phyloP scores from a whole-genome alignment of 805 yeast species.

The Cyberlindnera mrakii region DNA sequence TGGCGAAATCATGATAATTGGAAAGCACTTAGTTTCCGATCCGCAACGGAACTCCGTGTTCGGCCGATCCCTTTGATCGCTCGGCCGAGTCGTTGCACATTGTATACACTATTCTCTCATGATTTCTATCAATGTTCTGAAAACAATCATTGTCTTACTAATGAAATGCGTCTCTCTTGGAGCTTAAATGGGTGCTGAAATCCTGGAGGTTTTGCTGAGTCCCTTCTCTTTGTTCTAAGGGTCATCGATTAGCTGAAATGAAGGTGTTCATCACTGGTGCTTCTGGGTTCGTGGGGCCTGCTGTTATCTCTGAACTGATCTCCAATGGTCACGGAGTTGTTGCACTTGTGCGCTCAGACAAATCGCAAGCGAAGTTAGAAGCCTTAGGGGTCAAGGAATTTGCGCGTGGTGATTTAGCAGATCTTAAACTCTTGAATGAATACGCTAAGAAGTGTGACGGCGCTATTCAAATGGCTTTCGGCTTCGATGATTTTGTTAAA shows the following conservation, averaged over 20 bases:
- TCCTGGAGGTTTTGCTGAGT: too few relatives aligned
- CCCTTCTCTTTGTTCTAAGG: neutral
- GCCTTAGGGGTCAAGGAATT: slow-evolving; percentile 21
- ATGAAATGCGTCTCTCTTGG: too few relatives aligned
- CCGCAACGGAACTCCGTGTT: too few relatives aligned
- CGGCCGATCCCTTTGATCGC: too few relatives aligned
- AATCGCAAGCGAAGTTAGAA: slow-evolving; percentile 23
- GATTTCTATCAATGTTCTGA: too few relatives aligned
- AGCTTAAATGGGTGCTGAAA: too few relatives aligned
- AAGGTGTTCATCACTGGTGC: slow-evolving; percentile 33
- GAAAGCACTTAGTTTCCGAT: too few relatives aligned
- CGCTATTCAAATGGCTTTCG: slow-evolving; percentile 31
- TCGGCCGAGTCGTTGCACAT: too few relatives aligned
- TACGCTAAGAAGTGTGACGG: slow-evolving; percentile 29
- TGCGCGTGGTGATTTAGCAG: slow-evolving; percentile 26
- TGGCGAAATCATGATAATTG: slow-evolving; percentile 11
- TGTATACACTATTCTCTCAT: too few relatives aligned
- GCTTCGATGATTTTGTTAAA: slow-evolving; percentile 18
- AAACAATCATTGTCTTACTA: too few relatives aligned
- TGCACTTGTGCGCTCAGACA: slow-evolving; percentile 29
- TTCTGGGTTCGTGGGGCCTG: slow-evolving; percentile 29
- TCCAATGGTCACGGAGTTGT: slow-evolving; percentile 23
- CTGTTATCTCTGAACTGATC: slow-evolving; percentile 19
- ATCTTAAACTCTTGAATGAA: slow-evolving; percentile 23
- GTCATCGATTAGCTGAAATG: slow-evolving; percentile 11